phyloP scores from a whole-genome alignment of 495 filamentous ascomycete genomes.

The Penicillium diatomitis region DNA sequence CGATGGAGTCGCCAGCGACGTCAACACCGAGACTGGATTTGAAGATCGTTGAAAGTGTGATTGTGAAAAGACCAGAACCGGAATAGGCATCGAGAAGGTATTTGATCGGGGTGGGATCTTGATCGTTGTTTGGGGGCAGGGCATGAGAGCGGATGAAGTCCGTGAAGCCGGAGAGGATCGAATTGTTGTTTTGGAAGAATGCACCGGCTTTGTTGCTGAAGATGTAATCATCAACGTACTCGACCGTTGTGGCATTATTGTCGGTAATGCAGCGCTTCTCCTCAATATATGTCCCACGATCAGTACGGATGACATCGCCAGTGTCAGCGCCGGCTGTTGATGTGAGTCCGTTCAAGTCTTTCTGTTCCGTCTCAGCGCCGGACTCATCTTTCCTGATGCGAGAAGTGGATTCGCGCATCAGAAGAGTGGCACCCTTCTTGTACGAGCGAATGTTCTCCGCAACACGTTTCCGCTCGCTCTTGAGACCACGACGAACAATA shows the following conservation, averaged over 20 bases:
- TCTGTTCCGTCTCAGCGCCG: conserved; percentile 5
- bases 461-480: conserved; percentile 62
- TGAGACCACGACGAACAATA: conserved; percentile 66
- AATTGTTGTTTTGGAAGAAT: conserved; percentile 99
- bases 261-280: conserved; percentile 82
- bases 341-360: conserved; percentile 8
- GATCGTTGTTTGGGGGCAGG: conserved; percentile 33
- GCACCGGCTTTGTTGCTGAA: conserved; percentile 85
- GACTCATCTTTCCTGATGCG: conserved; percentile 48
- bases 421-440: conserved; percentile 72
- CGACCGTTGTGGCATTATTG: conserved; percentile 65
- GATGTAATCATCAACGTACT: conserved; percentile 77
- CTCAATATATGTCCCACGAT: conserved; percentile 48
- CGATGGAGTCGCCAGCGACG: conserved; percentile 62
- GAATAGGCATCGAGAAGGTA: conserved; percentile 97
- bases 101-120: conserved; percentile 45
- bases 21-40: conserved; percentile 59
- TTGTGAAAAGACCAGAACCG: conserved; percentile 92
- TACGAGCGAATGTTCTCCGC: conserved; percentile 60
- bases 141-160: conserved; percentile 81
- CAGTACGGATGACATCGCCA: conserved; percentile 26
- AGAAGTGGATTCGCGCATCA: conserved; percentile 77
- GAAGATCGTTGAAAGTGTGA: conserved; percentile 82
- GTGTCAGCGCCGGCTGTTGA: conserved; percentile 18
- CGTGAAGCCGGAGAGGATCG: conserved; percentile 85